Evolutionary conservation across 2,329 filamentous ascomycete species (phyloP).

Genomic region (Dactylellina haptotyla): DNA sequence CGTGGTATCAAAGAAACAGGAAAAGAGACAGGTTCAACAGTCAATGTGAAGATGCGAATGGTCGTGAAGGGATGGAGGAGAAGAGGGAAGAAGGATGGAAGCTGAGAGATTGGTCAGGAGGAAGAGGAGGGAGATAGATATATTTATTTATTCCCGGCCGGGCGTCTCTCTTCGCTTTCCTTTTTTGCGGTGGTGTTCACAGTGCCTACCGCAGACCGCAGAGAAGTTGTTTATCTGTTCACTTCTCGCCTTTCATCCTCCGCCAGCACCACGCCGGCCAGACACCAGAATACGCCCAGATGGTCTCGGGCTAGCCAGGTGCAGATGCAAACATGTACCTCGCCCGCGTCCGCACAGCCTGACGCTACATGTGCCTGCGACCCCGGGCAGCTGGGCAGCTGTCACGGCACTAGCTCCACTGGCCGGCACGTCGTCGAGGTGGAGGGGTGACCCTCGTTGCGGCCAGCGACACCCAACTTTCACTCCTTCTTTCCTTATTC

Average conservation of each 20-base stretch:
- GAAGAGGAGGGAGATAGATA: constrained; percentile 14
- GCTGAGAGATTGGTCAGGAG: constrained; percentile 30
- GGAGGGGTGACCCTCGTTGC: too few relatives aligned
- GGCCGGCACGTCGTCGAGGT: too few relatives aligned
- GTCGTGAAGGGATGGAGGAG: constrained; percentile 21
- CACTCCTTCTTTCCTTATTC: too few relatives aligned
- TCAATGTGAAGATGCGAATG: constrained; percentile 34
- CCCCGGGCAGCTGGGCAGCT: too few relatives aligned
- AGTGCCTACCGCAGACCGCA: constrained; percentile 2
- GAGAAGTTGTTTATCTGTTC: constrained; percentile 53
- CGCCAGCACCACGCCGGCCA: not conserved
- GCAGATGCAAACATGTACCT: constrained; percentile 22
- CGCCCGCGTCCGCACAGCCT: constrained; percentile 33
- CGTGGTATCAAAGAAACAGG: constrained; percentile 5
- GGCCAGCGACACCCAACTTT: too few relatives aligned
- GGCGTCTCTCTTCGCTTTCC: not conserved
- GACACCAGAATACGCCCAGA: constrained; percentile 6
- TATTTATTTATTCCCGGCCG: constrained; percentile 1
- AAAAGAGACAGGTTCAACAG: constrained; percentile 13
- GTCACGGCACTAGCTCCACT: too few relatives aligned
- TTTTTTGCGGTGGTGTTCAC: constrained; percentile 1
- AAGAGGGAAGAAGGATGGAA: constrained; percentile 21
- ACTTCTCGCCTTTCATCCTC: constrained; percentile 35
- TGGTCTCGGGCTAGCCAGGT: too few relatives aligned
- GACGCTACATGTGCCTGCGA: constrained; percentile 19